Conservation (phyloP, 805 yeast species). For the Saccharomyces jurei region DNA sequence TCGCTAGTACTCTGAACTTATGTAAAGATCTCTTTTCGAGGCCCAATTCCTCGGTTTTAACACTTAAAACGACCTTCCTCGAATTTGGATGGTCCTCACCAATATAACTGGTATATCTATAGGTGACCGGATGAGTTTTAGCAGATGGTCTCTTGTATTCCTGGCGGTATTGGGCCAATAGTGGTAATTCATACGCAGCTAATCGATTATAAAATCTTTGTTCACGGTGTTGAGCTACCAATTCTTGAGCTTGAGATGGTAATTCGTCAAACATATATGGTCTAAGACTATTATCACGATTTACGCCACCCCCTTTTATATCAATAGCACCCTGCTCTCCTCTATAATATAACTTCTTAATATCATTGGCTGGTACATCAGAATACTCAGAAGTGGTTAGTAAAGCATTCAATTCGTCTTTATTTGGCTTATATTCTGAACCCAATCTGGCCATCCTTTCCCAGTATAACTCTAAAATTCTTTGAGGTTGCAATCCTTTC, state of each 20-base stretch:
- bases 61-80: constrained; percentile 55
- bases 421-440: constrained; percentile 39
- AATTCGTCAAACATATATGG: constrained; percentile 56
- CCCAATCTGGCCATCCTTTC: constrained; percentile 51
- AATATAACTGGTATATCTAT: constrained; percentile 63
- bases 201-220: constrained; percentile 70
- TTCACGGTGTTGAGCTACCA: constrained; percentile 61
- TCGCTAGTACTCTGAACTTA: constrained; percentile 73
- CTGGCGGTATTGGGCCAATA: constrained; percentile 66
- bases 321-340: constrained; percentile 38
- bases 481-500: constrained; percentile 59
- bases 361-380: constrained; percentile 32
- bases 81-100: constrained; percentile 58
- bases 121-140: constrained; percentile 46
- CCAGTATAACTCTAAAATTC: constrained; percentile 52
- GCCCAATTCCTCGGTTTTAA: constrained; percentile 46
- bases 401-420: constrained; percentile 50
- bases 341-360: constrained; percentile 33
- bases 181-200: constrained; percentile 89
- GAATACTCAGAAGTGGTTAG: constrained; percentile 39
- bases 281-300: constrained; percentile 34
- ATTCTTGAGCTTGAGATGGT: constrained; percentile 64
- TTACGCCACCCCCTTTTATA: constrained; percentile 32
- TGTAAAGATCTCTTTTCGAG: constrained; percentile 49
- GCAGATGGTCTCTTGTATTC: constrained; percentile 45